These are phyloP conservation scores for Sclerotiophoma versabilis DNA, from an alignment of 2,329 filamentous ascomycete genomes.

Conservation along the genomic window DNA sequence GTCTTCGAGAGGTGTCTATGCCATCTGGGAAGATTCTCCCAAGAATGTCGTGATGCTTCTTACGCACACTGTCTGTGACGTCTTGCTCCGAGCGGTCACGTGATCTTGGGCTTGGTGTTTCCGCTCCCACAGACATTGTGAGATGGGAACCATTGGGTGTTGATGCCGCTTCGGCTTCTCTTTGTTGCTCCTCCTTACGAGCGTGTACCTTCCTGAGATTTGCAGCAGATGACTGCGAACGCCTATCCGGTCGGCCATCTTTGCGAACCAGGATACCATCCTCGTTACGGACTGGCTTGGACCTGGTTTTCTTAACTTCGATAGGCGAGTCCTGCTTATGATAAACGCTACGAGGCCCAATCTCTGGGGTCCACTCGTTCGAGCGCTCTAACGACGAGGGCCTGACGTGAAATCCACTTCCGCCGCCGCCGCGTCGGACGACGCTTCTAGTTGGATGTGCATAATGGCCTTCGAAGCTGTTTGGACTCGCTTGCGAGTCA, in stretches of 20 bases:
- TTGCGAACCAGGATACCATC: constrained; percentile 60
- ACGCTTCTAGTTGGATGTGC: constrained; percentile 36
- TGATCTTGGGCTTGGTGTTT: constrained; percentile 42
- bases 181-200: constrained; percentile 52
- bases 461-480: constrained; percentile 45
- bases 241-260: constrained; percentile 60
- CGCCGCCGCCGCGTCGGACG: constrained; percentile 46
- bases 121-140: constrained; percentile 19
- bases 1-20: constrained; percentile 39
- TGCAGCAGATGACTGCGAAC: constrained; percentile 60
- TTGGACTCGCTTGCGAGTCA: constrained; percentile 47
- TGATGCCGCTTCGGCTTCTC: constrained; percentile 28
- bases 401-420: constrained; percentile 33
- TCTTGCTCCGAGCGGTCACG: constrained; percentile 16
- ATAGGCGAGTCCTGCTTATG: constrained; percentile 5
- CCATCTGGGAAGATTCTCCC: constrained; percentile 49
- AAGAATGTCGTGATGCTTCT: constrained; percentile 46
- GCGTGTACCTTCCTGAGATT: constrained; percentile 60
- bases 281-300: constrained; percentile 58
- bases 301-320: constrained; percentile 56
- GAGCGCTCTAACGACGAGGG: constrained; percentile 33
- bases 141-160: constrained; percentile 35
- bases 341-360: constrained; percentile 4
- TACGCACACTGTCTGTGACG: constrained; percentile 29
- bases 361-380: constrained; percentile 32